Conservation (phyloP, 164 flowering plant species). For the Liriodendron chinense region DNA sequence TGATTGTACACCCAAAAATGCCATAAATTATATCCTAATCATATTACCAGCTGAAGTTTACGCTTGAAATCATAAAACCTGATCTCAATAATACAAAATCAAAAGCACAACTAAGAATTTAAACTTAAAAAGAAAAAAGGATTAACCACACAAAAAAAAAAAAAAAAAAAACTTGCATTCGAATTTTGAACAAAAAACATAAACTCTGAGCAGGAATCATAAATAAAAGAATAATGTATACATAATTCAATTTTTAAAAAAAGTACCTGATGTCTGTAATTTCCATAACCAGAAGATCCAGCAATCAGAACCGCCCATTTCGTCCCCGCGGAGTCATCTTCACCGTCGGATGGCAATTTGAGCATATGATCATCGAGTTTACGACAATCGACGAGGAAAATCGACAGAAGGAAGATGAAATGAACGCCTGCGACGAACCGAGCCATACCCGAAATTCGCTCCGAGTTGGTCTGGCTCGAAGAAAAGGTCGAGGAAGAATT, state of each 20-base stretch:
- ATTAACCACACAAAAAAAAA: too few relatives aligned
- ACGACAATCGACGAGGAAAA: not conserved
- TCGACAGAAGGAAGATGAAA: not conserved
- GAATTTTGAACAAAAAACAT: too few relatives aligned
- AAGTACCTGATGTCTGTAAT: conserved; percentile 78
- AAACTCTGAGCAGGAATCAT: too few relatives aligned
- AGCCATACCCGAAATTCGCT: conserved; percentile 4
- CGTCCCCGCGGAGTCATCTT: conserved; percentile 40
- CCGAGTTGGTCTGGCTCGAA: not conserved
- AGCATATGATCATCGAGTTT: not conserved
- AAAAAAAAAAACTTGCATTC: too few relatives aligned
- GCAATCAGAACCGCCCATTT: conserved; percentile 82
- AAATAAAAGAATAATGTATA: too few relatives aligned
- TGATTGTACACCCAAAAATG: too few relatives aligned
- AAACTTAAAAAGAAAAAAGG: too few relatives aligned
- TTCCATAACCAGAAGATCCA: conserved; percentile 71
- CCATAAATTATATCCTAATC: too few relatives aligned
- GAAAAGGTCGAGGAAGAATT: not conserved
- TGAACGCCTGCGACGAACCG: not conserved
- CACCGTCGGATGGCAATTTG: conserved; percentile 14
- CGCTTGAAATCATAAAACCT: too few relatives aligned
- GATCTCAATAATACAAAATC: too few relatives aligned
- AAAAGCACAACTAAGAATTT: too few relatives aligned
- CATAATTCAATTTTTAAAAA: not conserved
- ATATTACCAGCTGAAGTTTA: too few relatives aligned